These are phyloP conservation scores for Lecanicillium sp. DNA, from an alignment of 2,329 filamentous ascomycete genomes.

Conservation along the genomic window DNA sequence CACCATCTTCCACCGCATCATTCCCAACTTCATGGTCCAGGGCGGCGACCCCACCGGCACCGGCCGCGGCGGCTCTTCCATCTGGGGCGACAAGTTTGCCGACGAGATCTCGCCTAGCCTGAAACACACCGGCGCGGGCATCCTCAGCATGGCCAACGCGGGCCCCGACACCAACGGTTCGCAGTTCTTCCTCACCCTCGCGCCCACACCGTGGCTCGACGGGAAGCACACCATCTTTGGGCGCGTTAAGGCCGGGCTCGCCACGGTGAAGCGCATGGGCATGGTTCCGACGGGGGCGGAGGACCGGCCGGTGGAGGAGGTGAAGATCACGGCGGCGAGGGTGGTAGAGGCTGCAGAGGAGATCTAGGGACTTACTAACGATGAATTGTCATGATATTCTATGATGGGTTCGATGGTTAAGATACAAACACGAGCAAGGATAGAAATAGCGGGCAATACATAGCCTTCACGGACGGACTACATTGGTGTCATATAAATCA, in stretches of 20 bases:
- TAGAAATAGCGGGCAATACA: too few relatives aligned
- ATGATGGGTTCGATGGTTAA: not conserved
- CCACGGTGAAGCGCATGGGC: slow-evolving; percentile 80
- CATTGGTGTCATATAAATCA: not conserved
- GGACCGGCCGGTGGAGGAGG: slow-evolving; percentile 74
- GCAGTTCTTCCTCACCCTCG: slow-evolving; percentile 94
- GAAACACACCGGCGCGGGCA: slow-evolving; percentile 86
- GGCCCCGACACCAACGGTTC: slow-evolving; percentile 90
- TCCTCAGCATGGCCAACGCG: slow-evolving; percentile 95
- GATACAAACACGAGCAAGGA: not conserved
- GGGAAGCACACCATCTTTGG: slow-evolving; percentile 98
- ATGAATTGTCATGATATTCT: too few relatives aligned
- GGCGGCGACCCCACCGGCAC: slow-evolving; percentile 92
- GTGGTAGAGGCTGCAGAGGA: slow-evolving; percentile 50
- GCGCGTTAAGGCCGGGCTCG: slow-evolving; percentile 75
- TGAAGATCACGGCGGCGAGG: slow-evolving; percentile 70
- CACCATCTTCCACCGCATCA: slow-evolving; percentile 87
- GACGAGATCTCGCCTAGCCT: slow-evolving; percentile 78
- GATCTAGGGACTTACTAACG: not conserved
- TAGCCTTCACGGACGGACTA: not conserved
- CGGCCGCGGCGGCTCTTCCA: slow-evolving; percentile 78
- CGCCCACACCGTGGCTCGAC: slow-evolving; percentile 92
- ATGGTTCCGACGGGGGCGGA: slow-evolving; percentile 76
- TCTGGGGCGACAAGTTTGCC: slow-evolving; percentile 90
- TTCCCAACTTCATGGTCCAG: slow-evolving; percentile 95